phyloP scores from a whole-genome alignment of 2,329 filamentous ascomycete genomes.

The Ceratocystis smalleyi region DNA sequence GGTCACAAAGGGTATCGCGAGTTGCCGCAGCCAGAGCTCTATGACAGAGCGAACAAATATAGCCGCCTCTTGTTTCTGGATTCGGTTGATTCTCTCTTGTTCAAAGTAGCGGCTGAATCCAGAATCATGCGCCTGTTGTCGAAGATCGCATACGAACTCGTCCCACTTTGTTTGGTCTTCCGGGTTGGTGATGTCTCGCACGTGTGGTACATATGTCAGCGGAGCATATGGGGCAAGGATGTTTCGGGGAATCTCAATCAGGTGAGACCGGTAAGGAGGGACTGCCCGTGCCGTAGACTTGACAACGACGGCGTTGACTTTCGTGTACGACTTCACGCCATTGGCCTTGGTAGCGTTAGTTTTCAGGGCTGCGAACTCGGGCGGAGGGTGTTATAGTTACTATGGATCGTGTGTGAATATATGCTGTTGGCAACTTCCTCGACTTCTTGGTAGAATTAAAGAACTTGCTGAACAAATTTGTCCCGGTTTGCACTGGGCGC shows the following conservation, averaged over 20 bases:
- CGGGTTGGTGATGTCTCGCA: constrained; percentile 41
- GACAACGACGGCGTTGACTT: constrained; percentile 28
- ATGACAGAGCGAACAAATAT: constrained; percentile 8
- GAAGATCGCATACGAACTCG: constrained; percentile 12
- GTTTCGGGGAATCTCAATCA: constrained; percentile 44
- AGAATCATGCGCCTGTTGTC: constrained; percentile 10
- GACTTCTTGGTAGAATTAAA: background rate
- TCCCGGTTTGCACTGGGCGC: background rate
- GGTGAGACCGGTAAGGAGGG: constrained; percentile 43
- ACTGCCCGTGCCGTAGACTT: constrained; percentile 37
- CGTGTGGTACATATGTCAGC: constrained; percentile 44
- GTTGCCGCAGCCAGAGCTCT: constrained; percentile 39
- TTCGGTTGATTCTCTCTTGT: constrained; percentile 11
- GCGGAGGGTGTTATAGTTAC: background rate
- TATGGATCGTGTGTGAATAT: background rate
- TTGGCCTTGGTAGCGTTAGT: constrained; percentile 7
- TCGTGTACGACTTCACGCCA: background rate
- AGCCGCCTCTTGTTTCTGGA: constrained; percentile 11
- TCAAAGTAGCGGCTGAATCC: constrained; percentile 14
- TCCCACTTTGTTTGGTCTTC: constrained; percentile 25
- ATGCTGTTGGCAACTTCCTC: background rate
- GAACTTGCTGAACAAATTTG: background rate
- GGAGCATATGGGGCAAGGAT: constrained; percentile 45
- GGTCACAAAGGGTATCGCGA: constrained; percentile 25
- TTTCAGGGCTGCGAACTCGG: background rate